These are phyloP conservation scores for Solanum arcanum DNA, from an alignment of 257 asterid genomes.

Conservation along the genomic window DNA sequence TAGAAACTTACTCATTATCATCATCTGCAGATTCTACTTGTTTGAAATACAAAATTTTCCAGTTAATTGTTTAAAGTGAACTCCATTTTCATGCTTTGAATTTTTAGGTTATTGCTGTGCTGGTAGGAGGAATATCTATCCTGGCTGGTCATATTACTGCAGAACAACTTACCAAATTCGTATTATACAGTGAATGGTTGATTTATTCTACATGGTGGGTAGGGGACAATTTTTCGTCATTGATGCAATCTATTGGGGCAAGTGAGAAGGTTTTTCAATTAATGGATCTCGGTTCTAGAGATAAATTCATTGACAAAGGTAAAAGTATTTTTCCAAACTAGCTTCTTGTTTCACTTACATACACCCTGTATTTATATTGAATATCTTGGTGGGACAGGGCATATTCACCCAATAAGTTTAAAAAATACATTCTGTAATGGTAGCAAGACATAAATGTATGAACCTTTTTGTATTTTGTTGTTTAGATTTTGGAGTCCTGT, in stretches of 20 bases:
- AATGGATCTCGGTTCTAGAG: slow-evolving; percentile 62
- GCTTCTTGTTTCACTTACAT: neutral
- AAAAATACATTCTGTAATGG: neutral
- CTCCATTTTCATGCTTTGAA: neutral
- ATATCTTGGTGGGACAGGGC: neutral
- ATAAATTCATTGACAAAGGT: slow-evolving; percentile 71
- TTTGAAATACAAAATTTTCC: neutral
- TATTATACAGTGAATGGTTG: slow-evolving; percentile 96
- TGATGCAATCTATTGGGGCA: slow-evolving; percentile 96
- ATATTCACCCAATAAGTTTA: neutral
- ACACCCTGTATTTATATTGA: neutral
- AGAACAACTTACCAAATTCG: slow-evolving; percentile 93
- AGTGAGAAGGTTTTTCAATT: slow-evolving; percentile 92
- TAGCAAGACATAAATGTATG: neutral
- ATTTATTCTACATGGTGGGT: slow-evolving; percentile 98
- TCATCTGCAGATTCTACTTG: neutral
- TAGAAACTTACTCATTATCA: neutral
- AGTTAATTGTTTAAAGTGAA: neutral
- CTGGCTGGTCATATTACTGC: slow-evolving; percentile 86
- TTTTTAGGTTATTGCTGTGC: slow-evolving; percentile 86
- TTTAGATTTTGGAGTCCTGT: neutral
- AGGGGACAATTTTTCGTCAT: slow-evolving; percentile 79
- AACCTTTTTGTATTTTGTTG: neutral
- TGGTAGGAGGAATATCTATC: slow-evolving; percentile 89
- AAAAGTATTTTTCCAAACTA: neutral